Evolutionary conservation across 305 asterid genomes (phyloP), one percentile per base, ranked within the genome.

Genomic region (Solanum hybrid): DNA sequence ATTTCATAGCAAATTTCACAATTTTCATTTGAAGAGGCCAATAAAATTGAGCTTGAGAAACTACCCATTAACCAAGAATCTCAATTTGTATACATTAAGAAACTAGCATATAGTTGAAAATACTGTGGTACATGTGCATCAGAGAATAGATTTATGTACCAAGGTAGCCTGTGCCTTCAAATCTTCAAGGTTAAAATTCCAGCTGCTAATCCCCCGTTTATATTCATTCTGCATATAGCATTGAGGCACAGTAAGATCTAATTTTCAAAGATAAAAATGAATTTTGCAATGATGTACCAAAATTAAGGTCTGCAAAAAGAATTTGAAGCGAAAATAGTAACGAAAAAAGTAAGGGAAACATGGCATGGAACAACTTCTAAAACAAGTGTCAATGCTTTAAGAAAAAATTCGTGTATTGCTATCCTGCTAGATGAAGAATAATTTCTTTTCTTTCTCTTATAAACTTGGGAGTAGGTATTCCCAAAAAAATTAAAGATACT

Each of bases 121-220:
- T 6, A 85, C 22, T 85, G 87, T 6, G 75, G 76, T 85, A 85
- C 27, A 20, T 56, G 76, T 51, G 42, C 42, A 85, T 85, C 76
- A 85, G 75, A 85, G 60, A 85, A 22, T 51, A 20, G 22, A 51
- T 85, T 13, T 51, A 51, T 14, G 22, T 95, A 98, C 99, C 98
- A 96, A 91, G 87, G 98, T 94, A 90, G 99, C 99, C 93, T 95
- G 99, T 72, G 98, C 98, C 96, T 98, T 98, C 96, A 97, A 89
- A 93, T 98, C 99, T 2, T 97, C 99, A 85, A 98, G 96, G 94
- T 98, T 92, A 92, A 98, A 98, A 92, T 98, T 94, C 99, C 99
- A 98, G 86, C 98, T 91, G 92, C 99, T 98, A 89, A 98, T 97
- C 88, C 99, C 99, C 75, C 99, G 98, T 90, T 97, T 98, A 92